phyloP scores from a whole-genome alignment of 2,329 filamentous ascomycete species.

The Cladorrhinum sp. region DNA sequence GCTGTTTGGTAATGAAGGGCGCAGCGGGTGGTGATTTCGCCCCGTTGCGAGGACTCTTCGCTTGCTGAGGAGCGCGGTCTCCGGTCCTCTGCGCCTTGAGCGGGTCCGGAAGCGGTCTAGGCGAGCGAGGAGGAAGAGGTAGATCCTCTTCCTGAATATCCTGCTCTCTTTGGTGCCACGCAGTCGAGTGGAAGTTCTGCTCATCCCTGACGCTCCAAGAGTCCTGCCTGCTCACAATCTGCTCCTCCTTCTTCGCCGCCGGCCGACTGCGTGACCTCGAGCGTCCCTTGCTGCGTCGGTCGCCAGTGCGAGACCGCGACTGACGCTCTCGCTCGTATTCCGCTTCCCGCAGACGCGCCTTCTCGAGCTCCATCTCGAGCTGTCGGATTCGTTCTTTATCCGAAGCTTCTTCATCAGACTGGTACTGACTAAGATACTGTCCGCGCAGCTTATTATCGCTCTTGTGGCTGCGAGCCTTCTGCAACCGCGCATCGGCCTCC shows the following conservation, averaged over 20 bases:
- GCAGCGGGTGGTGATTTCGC: constrained; percentile 22
- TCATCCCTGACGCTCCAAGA: constrained; percentile 61
- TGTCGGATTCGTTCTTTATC: constrained; percentile 64
- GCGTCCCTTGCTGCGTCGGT: constrained; percentile 32
- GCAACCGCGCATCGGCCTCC: constrained; percentile 64
- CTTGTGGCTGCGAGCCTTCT: constrained; percentile 50
- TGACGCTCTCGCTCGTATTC: constrained; percentile 59
- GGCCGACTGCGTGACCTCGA: constrained; percentile 43
- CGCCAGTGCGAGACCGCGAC: constrained; percentile 42
- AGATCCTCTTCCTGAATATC: constrained; percentile 27
- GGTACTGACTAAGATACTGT: constrained; percentile 84
- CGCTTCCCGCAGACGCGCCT: constrained; percentile 59
- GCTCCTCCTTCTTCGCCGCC: constrained; percentile 29
- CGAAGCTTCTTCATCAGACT: constrained; percentile 59
- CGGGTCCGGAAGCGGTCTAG: constrained; percentile 43
- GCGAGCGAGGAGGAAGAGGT: constrained; percentile 27
- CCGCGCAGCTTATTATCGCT: constrained; percentile 71
- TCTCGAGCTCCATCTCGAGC: constrained; percentile 69
- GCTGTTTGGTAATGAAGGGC: constrained; percentile 27
- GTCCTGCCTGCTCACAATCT: constrained; percentile 54
- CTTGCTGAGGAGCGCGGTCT: constrained; percentile 28
- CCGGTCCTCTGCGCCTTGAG: constrained; percentile 35
- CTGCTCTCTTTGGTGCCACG: constrained; percentile 43
- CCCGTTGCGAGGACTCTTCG: constrained; percentile 34
- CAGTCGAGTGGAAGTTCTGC: constrained; percentile 59